Conservation (phyloP, 192 early-diverging fungal genomes). For the Coemansia erecta region DNA sequence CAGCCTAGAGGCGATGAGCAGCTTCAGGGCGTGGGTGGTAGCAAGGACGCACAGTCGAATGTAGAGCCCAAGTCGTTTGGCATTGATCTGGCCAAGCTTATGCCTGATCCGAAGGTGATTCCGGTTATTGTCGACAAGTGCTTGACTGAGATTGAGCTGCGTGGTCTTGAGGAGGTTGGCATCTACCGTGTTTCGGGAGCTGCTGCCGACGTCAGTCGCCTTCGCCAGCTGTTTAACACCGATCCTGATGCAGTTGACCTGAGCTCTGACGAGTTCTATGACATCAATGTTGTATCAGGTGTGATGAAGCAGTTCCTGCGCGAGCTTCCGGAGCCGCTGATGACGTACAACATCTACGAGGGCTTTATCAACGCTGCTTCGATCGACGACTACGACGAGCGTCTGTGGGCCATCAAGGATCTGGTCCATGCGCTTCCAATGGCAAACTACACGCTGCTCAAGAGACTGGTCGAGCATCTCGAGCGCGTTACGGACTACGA, state of each 20-base stretch:
- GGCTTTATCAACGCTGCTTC: slow-evolving; percentile 76
- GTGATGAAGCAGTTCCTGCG: slow-evolving; percentile 93
- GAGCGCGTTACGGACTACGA: slow-evolving; percentile 74
- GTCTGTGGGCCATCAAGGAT: slow-evolving; percentile 69
- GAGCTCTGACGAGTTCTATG: slow-evolving; percentile 59
- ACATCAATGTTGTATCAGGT: slow-evolving; percentile 83
- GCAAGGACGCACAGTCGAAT: background rate
- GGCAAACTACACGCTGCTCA: slow-evolving; percentile 64
- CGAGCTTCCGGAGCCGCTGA: slow-evolving; percentile 88
- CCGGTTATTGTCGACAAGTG: slow-evolving; percentile 69
- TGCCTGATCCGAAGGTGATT: slow-evolving; percentile 57
- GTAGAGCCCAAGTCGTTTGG: slow-evolving; percentile 62
- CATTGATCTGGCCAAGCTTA: slow-evolving; percentile 57
- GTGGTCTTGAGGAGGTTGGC: slow-evolving; percentile 72
- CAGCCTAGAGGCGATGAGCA: slow-evolving; percentile 1
- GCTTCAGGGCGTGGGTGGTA: background rate
- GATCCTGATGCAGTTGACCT: slow-evolving; percentile 60
- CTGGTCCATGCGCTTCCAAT: slow-evolving; percentile 61
- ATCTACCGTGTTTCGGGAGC: slow-evolving; percentile 74
- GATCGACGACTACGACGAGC: slow-evolving; percentile 67
- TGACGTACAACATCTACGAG: slow-evolving; percentile 81
- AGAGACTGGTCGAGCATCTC: slow-evolving; percentile 69
- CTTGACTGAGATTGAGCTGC: slow-evolving; percentile 66
- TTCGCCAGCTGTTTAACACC: slow-evolving; percentile 61
- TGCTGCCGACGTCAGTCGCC: slow-evolving; percentile 59